Conservation (phyloP, 345 rosid species). For the Cardiospermum halicacabum region DNA sequence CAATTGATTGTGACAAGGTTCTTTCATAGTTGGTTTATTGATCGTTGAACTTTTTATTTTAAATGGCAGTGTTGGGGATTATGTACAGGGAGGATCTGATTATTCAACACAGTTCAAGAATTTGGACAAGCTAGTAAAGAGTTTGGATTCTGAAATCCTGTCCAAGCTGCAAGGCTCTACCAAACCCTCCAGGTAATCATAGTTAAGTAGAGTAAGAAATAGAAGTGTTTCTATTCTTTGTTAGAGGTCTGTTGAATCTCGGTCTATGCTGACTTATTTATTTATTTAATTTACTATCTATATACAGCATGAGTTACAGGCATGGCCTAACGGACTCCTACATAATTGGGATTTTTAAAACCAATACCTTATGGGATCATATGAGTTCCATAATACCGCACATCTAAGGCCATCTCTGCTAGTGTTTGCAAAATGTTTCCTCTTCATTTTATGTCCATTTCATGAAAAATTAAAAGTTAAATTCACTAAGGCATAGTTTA, state of each 20-base stretch:
- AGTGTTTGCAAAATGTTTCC: neutral
- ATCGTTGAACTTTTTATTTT: neutral
- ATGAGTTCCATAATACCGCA: neutral
- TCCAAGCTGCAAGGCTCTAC: conserved; percentile 37
- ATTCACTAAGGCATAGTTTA: neutral
- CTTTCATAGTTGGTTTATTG: neutral
- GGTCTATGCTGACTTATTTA: too few relatives aligned
- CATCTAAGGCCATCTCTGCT: neutral
- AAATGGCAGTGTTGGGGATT: conserved; percentile 48
- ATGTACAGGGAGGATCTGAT: conserved; percentile 33
- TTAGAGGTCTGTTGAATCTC: neutral
- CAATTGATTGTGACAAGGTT: neutral
- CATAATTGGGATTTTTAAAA: too few relatives aligned
- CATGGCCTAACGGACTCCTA: neutral
- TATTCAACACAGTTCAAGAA: conserved; percentile 55
- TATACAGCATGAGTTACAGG: neutral
- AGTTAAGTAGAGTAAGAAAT: neutral
- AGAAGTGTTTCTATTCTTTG: neutral
- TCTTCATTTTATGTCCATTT: neutral
- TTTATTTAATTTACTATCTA: too few relatives aligned
- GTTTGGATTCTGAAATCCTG: conserved; percentile 39
- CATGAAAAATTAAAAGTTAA: neutral
- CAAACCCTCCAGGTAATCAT: conserved; percentile 28
- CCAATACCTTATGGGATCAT: neutral
- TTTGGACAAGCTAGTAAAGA: conserved; percentile 51